A percentile compares a stretch with the other conserved stretches of the same genome.
These are phyloP conservation scores for Trichaptum fuscoviolaceum DNA, from an alignment of 768 basidiomycete genomes.

Conservation along the genomic window DNA sequence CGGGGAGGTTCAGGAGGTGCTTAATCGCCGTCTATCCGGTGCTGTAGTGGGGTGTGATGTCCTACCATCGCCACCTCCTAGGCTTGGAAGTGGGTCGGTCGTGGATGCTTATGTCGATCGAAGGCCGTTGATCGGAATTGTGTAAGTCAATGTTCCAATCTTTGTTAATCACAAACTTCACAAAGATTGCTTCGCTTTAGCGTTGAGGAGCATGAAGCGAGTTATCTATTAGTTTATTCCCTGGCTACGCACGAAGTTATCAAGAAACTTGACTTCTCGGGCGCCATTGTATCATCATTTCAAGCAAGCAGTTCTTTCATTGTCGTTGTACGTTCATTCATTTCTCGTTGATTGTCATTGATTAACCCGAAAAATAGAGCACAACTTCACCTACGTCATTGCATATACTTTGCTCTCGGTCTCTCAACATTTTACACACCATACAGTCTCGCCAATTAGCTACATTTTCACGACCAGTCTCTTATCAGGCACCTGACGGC, in stretches of 20 bases:
- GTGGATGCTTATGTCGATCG: constrained; percentile 27
- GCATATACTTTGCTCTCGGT: constrained; percentile 50
- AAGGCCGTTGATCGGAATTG: constrained; percentile 30
- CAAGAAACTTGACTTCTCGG: constrained; percentile 40
- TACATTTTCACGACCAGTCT: constrained; percentile 16
- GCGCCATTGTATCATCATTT: constrained; percentile 34
- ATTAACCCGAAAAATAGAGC: constrained; percentile 35
- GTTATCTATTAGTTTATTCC: constrained; percentile 38
- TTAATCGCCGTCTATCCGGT: constrained; percentile 38
- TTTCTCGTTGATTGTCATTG: constrained; percentile 1
- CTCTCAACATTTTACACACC: constrained; percentile 45
- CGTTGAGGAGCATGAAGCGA: constrained; percentile 16
- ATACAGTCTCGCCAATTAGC: constrained; percentile 33
- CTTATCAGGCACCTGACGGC: constrained; percentile 1
- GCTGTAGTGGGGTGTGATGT: constrained; percentile 34
- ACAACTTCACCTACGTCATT: constrained; percentile 51
- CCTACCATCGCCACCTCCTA: constrained; percentile 28
- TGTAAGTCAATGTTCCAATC: constrained; percentile 23
- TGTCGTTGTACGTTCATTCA: constrained; percentile 45
- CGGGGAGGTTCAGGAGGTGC: constrained; percentile 43
- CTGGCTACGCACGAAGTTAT: constrained; percentile 44
- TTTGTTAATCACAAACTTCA: not conserved
- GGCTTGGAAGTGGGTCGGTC: not conserved
- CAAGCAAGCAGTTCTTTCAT: constrained; percentile 44
- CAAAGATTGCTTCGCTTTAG: constrained; percentile 17